These are phyloP conservation scores for Glaciozyma martinii DNA, from an alignment of 768 basidiomycete species.

Conservation along the genomic window DNA sequence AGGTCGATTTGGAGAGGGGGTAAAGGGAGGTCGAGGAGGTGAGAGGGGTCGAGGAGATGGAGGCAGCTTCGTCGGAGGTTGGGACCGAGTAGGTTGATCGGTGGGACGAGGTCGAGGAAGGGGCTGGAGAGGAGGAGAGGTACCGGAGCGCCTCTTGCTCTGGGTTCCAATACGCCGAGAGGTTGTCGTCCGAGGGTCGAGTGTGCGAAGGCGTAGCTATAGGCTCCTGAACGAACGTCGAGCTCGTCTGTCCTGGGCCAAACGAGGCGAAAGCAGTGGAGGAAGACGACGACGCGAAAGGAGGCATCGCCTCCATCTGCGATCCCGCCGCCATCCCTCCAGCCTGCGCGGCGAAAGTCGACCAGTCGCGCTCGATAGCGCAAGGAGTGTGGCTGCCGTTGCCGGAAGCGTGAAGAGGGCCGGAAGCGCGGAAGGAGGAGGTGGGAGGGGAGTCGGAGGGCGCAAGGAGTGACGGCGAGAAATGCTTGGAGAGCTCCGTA, in stretches of 20 bases:
- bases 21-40: background rate
- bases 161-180: background rate
- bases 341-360: background rate
- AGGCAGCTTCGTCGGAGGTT: background rate
- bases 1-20: background rate
- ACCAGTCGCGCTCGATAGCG: background rate
- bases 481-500: background rate
- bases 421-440: background rate
- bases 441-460: background rate
- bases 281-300: background rate
- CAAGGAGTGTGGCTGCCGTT: background rate
- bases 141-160: background rate
- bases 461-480: background rate
- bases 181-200: background rate
- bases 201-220: background rate
- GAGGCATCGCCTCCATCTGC: background rate
- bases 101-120: background rate
- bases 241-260: background rate
- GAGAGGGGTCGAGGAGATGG: background rate
- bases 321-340: background rate
- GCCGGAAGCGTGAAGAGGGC: background rate
- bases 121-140: background rate
- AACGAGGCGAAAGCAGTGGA: background rate
- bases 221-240: background rate
- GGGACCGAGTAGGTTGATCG: slow-evolving; percentile 1